Evolutionary conservation across 345 rosid genomes (phyloP).

Genomic region (Gossypium anomalum): DNA sequence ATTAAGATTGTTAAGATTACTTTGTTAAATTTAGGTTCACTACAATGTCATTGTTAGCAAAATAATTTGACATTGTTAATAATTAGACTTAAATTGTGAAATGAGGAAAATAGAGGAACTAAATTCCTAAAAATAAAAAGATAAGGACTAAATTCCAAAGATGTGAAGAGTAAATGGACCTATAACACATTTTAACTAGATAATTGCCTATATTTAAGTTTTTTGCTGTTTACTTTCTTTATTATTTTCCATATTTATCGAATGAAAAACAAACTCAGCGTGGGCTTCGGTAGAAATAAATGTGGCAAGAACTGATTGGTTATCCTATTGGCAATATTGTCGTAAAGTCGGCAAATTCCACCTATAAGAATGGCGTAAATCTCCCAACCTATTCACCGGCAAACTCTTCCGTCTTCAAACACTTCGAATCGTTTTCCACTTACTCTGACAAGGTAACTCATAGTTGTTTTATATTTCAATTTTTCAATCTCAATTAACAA

Average conservation of each 20-base stretch:
- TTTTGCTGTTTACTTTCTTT: not conserved
- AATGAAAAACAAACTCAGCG: not conserved
- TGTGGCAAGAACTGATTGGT: not conserved
- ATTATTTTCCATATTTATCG: no score
- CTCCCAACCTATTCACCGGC: not conserved
- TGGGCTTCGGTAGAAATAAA: not conserved
- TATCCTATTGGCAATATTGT: no score
- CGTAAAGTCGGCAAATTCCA: not conserved
- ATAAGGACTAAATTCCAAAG: no score
- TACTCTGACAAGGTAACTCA: not conserved
- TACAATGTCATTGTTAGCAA: no score
- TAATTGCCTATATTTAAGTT: not conserved
- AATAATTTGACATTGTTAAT: no score
- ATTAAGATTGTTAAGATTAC: no score
- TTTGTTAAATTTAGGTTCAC: no score
- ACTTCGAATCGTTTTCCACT: not conserved
- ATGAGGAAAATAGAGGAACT: no score
- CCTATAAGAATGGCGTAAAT: not conserved
- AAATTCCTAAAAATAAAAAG: no score
- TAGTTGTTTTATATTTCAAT: not conserved
- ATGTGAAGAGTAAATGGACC: no score
- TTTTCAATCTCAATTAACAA: not conserved
- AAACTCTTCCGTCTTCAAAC: not conserved
- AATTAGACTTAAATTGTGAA: no score
- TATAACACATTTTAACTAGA: not conserved